Base-by-base conservation (phyloP, 2,329 filamentous ascomycete species). In the Fusarium beomiforme region DNA sequence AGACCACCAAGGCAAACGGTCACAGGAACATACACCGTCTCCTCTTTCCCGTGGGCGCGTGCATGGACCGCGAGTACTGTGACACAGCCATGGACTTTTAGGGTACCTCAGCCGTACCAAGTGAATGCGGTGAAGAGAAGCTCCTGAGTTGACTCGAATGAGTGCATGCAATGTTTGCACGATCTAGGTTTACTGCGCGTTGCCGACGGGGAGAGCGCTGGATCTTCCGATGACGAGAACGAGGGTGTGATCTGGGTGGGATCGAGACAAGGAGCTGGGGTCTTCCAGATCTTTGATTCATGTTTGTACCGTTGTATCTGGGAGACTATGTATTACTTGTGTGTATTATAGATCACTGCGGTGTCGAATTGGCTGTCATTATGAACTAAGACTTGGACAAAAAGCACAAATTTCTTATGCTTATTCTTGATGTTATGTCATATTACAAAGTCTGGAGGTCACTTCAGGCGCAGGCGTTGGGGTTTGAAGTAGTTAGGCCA, bases 41-140 rank as follows among this genome's bases (percentile, higher is more conserved):
- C 51, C 55, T 59, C 39, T 31, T 69, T 43, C 23, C 50, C 33
- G 39, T 67, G 53, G 49, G 43, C 47, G 58, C 60, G 46, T 63
- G 63, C 51, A 75, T 56, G 39, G 50, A 43, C 33, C 29, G 55
- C 23, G 24, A 59, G 50, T 50, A 51, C 37, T 67, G 60, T 63
- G 23, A 67, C 73, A 64, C 50, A 24, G 36, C 21, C 43, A 63
- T 64, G 41, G 47, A 49, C 41, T 49, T 33, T 34, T 54, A 49
- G 47, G 33, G 53, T 24, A 43, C 47, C 51, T 50, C 36, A 31
- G 29, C 24, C 47, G 55, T 59, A 29, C n/a, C 31, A 56, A 19
- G 24, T 24, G 29, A 36, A 73, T 71, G 53, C 70, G 71, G 74
- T 70, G 67, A 75, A 31, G 70, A 62, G 44, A 53, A 53, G 34